Evolutionary conservation across 768 basidiomycete species (phyloP), one percentile per base, ranked within the genome.

Genomic region (Pleurotus tuoliensis): DNA sequence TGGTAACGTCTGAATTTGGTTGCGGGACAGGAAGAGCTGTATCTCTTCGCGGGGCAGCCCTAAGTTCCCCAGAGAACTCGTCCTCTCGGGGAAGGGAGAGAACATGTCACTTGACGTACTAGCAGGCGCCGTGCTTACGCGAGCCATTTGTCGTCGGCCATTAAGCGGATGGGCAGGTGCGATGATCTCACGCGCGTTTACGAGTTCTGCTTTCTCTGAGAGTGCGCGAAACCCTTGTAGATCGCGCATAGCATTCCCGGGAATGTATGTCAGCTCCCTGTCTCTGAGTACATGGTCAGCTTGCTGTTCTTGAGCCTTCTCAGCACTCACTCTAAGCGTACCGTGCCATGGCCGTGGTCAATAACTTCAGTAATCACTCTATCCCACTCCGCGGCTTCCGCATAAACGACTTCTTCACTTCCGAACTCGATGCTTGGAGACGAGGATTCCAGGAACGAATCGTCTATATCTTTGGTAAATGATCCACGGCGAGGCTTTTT

Each of bases 1-100:
- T 3, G 89, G 89, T 3, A 92, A 67, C 8, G 61, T 66, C 0
- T 72, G 67, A 27, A 92, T 85, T 18, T 55, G 58, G 62, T 90
- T 89, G 4, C 69, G 63, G 15, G 74, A 77, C 0, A 90, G 77
- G 58, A 76, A 85, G 4, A 92, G 69, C 25, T 82, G 76, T 3
- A 89, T 71, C 37, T 81, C 72, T 48, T 82, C 73, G 62, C 74
- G 73, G 7, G 78, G 73, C 39, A 76, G 67, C 1, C 77, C 75
- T 37, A 73, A 60, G 20, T 69, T 66, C 7, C 70, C 68, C 11
- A 70, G 61, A 9, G 69, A 70, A 24, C 67, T 67, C 50, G 71
- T 68, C 34, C 69, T 69, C 60, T 69, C 67, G 41, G 62, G 59
- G 40, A 71, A 61, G 11, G 67, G 65, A 4, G 64, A 68, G 47